Conservation (phyloP, 257 asterid genomes). For the Plectranthus barbatus region DNA sequence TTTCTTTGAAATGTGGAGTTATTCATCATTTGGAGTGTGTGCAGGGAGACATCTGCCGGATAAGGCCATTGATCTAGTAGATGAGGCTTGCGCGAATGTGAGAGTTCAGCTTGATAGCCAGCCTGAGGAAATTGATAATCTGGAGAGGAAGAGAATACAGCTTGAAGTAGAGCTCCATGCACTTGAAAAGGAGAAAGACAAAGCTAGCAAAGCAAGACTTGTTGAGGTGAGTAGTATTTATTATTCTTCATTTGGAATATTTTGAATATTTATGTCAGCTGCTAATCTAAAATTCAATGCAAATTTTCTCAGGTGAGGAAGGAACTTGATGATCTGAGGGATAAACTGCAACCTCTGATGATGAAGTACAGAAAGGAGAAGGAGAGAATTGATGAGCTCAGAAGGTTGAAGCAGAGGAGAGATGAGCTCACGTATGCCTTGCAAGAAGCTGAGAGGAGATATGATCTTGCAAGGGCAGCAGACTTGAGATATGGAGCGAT, state of each 20-base stretch:
- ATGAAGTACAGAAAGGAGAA: constrained; percentile 84
- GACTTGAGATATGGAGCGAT: constrained; percentile 83
- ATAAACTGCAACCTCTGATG: constrained; percentile 71
- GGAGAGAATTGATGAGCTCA: constrained; percentile 71
- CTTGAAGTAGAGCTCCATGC: constrained; percentile 63
- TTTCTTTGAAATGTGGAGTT: neutral
- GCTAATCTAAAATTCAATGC: neutral
- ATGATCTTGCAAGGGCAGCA: constrained; percentile 88
- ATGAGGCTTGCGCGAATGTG: constrained; percentile 74
- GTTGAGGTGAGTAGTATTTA: constrained; percentile 35
- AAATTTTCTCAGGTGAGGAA: constrained; percentile 37
- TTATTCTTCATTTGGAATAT: neutral
- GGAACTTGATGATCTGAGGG: constrained; percentile 91
- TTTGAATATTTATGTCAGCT: no score
- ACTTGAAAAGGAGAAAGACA: constrained; percentile 77
- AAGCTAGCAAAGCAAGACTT: constrained; percentile 71
- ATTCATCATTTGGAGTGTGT: neutral
- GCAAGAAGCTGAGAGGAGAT: constrained; percentile 91
- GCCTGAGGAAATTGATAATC: constrained; percentile 65
- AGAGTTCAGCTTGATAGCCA: constrained; percentile 79
- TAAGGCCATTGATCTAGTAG: constrained; percentile 65
- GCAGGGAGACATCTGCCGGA: constrained; percentile 70
- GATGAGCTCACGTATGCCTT: constrained; percentile 64
- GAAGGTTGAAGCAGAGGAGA: constrained; percentile 59
- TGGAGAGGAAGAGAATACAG: constrained; percentile 72